Base-by-base conservation (phyloP, 768 basidiomycete genomes). In the Hysterangium stoloniferum region DNA sequence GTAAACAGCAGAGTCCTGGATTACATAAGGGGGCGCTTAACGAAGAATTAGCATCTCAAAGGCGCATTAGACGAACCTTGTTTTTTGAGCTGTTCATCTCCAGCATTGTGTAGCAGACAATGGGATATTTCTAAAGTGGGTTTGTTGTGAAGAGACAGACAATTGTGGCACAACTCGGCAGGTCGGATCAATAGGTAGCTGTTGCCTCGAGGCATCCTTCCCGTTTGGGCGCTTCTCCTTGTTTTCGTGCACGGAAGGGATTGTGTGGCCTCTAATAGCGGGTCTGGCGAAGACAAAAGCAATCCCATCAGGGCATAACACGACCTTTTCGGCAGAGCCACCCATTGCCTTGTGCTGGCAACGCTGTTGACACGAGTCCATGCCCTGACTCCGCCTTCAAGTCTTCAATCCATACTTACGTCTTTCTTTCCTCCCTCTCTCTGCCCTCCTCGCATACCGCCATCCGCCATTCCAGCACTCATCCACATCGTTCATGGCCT, bases 401-500 rank as follows among this genome's bases (percentile, higher is more conserved):
- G 25, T 17, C 36, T 36, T 48, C 32, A 4, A 37, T 6, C 32
- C n/a, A 6, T 58, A 56, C 55, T 60, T 66, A 66, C 56, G 57
- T 64, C 55, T 59, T 60, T 62, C 48, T 63, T 62, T 65, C 60
- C 58, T 61, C 61, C 60, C 53, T 44, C 59, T 48, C 52, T 56
- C 54, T 54, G 45, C 57, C 54, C 57, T 53, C 57, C 56, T 57
- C 57, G 56, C 55, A 56, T 37, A 54, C 57, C 54, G 52, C 52
- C 48, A 50, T 48, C 53, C 47, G 52, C 52, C 52, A 37, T 53
- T 46, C 41, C 46, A 47, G 44, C 48, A 53, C 54, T 52, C 49
- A 54, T 58, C 59, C 59, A 60, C 61, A 60, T 62, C 57, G 41
- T 49, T 58, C 61, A 82, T 84, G 81, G 71, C 80, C 29, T 76